Evolutionary conservation across 306 rosid species (phyloP).

Genomic region (Quillaja saponaria): DNA sequence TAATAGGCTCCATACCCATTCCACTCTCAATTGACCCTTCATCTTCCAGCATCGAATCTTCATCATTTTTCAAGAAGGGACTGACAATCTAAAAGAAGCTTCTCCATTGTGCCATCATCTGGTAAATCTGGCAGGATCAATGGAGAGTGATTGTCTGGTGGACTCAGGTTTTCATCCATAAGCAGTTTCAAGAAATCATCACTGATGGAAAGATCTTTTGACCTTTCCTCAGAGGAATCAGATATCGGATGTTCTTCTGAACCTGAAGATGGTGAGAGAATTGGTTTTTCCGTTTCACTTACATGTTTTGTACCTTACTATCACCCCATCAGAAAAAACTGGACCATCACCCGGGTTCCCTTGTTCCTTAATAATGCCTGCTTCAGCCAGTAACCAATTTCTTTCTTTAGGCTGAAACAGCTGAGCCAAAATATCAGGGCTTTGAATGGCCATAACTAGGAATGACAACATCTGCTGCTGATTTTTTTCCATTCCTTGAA

Average conservation of each 20-base stretch:
- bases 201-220: conserved; percentile 58
- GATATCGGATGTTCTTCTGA: conserved; percentile 43
- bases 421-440: conserved; percentile 77
- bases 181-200: conserved; percentile 76
- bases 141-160: conserved; percentile 56
- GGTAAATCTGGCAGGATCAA: conserved; percentile 63
- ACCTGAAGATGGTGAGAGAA: conserved; percentile 32
- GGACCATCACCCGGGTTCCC: conserved; percentile 36
- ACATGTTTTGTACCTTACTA: conserved; percentile 66
- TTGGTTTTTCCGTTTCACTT: conserved; percentile 42
- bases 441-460: conserved; percentile 92
- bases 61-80: conserved; percentile 41
- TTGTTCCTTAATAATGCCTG: conserved; percentile 50
- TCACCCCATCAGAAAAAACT: conserved; percentile 54
- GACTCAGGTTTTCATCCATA: conserved; percentile 66
- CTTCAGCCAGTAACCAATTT: conserved; percentile 68
- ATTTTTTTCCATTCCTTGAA: conserved; percentile 88
- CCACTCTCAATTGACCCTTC: conserved; percentile 33
- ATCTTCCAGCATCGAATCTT: conserved; percentile 42
- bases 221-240: conserved; percentile 47
- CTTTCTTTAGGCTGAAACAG: conserved; percentile 79
- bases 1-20: conserved; percentile 52
- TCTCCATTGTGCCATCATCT: conserved; percentile 72
- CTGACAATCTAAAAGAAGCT: conserved; percentile 60
- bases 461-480: conserved; percentile 96